Evolutionary conservation across 2,329 filamentous ascomycete species (phyloP).

Genomic region (Botrytis deweyae): DNA sequence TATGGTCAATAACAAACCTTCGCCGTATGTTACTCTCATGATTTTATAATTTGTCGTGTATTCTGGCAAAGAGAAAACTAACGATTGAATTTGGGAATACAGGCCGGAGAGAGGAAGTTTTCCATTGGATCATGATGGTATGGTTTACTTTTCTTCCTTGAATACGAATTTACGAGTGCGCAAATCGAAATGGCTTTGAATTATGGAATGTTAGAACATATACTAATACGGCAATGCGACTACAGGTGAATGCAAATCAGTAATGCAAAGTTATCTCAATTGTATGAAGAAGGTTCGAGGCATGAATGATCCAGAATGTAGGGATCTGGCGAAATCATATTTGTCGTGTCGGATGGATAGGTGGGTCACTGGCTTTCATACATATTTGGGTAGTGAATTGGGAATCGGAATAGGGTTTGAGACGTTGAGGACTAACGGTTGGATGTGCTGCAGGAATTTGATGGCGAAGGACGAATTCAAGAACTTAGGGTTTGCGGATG

Average conservation of each 20-base stretch:
- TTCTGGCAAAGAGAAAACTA: constrained; percentile 2
- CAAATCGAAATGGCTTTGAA: not conserved
- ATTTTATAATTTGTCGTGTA: not conserved
- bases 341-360: constrained; percentile 91
- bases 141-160: constrained; percentile 23
- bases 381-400: too few species aligned
- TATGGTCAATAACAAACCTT: constrained; percentile 63
- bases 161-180: not conserved
- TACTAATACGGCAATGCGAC: constrained; percentile 5
- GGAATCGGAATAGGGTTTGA: not conserved
- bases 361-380: constrained; percentile 50
- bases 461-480: constrained; percentile 96
- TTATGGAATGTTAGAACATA: constrained; percentile 3
- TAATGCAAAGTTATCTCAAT: constrained; percentile 80
- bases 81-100: constrained; percentile 11
- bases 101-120: constrained; percentile 92
- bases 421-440: not conserved
- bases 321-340: constrained; percentile 83
- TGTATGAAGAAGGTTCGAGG: constrained; percentile 85
- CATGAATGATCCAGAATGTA: constrained; percentile 82
- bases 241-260: constrained; percentile 84
- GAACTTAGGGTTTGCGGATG: constrained; percentile 73
- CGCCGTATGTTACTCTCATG: constrained; percentile 54
- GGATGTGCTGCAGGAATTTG: constrained; percentile 65
- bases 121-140: constrained; percentile 90